Base-by-base conservation (phyloP, 2,329 filamentous ascomycete genomes). In the Fusarium redolens region DNA sequence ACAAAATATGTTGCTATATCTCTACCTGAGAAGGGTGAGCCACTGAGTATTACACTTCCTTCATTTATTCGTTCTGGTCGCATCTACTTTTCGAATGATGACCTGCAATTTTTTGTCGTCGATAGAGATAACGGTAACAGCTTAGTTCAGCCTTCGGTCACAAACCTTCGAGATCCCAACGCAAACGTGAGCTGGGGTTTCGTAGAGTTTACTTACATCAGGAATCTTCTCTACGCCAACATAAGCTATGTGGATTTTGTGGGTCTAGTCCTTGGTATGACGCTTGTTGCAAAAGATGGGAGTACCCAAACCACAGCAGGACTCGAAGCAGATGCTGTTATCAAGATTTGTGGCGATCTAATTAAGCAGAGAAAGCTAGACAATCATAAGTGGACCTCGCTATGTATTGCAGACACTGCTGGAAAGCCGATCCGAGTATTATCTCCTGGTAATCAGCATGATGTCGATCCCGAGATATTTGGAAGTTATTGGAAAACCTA, bases 211-310 rank as follows among this genome's bases (percentile, higher is more conserved):
- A 85, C 84, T 43, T 43, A 43, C n/a, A 43, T 43, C 40, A 1
- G 40, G 13, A 43, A 43, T 1, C n/a, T 43, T 1, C 40, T 43
- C 40, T 43, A 43, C 40, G n/a, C n/a, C 40, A 43, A 43, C 12
- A 43, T 43, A 43, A 43, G 40, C 4, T 83, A 83, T 74, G 84
- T 79, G 2, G 69, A 79, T 4, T 80, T 4, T 74, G 78, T 87
- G 60, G 81, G 86, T 37, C 79, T 89, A 25, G 79, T 85, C 9
- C 82, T 89, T 44, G 85, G 86, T 61, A 86, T 89, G 83, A 74
- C 74, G 3, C 78, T 88, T 31, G 17, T 25, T 37, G 31, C 20
- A 37, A 52, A 52, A 37, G 48, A 52, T 25, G 33, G 48, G 0
- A 52, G 31, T 37, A 52, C n/a, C 48, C 48, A 52, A 25, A 52